phyloP scores from a whole-genome alignment of 1,284 basidiomycete species.

The Trichosporon sp. region DNA sequence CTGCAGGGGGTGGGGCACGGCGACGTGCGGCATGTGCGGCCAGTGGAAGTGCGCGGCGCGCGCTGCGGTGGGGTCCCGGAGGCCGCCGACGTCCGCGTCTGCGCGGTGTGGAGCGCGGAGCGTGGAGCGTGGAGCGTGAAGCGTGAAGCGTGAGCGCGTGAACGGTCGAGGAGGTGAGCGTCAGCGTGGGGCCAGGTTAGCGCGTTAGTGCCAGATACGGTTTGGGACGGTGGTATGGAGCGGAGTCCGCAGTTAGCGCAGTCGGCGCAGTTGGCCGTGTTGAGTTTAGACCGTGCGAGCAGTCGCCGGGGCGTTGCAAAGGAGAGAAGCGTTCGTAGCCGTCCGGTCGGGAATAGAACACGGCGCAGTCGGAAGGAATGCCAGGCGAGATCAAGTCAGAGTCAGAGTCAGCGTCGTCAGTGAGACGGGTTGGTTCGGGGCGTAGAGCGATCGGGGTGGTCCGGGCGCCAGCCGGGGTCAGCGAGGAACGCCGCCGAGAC shows the following conservation, averaged over 20 bases:
- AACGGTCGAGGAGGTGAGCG: not conserved
- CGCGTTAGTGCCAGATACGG: not conserved
- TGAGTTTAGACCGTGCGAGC: too few relatives aligned
- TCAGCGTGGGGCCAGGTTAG: not conserved
- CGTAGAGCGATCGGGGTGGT: not conserved
- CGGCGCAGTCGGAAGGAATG: not conserved
- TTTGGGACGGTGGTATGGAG: not conserved
- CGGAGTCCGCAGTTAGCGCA: not conserved
- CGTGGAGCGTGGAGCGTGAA: too few relatives aligned
- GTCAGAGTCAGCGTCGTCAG: too few relatives aligned
- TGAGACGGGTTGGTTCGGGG: not conserved
- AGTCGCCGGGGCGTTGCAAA: too few relatives aligned
- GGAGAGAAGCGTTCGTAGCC: not conserved
- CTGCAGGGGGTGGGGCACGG: not conserved
- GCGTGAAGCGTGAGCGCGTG: too few relatives aligned
- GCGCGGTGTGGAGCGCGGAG: too few relatives aligned
- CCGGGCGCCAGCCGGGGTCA: not conserved
- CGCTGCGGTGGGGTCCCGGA: not conserved
- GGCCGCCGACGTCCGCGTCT: not conserved
- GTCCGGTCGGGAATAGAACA: not conserved
- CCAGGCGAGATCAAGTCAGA: not conserved
- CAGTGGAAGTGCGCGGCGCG: not conserved
- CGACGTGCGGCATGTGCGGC: not conserved
- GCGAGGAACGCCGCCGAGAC: not conserved
- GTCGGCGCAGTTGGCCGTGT: too few relatives aligned